Conservation (phyloP, 2,329 filamentous ascomycete species). For the Pyricularia pennisetigena region DNA sequence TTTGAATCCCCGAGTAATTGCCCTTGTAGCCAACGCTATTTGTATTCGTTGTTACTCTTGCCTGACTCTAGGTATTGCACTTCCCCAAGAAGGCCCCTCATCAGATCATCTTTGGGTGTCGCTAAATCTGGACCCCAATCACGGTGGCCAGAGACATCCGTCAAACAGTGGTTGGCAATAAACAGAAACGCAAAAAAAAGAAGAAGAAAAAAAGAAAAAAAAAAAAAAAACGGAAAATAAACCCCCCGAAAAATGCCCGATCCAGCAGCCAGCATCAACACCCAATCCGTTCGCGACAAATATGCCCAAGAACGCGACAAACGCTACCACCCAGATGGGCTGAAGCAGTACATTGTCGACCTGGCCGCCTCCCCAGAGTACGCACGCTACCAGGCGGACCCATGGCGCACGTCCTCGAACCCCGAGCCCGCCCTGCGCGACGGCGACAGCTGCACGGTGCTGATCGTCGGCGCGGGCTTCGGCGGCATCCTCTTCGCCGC, state of each 20-base stretch:
- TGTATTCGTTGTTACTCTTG: not conserved
- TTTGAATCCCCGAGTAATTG: no score
- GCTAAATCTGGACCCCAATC: not conserved
- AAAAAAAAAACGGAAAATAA: not conserved
- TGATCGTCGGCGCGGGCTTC: not conserved
- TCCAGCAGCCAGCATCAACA: no score
- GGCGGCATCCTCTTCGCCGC: not conserved
- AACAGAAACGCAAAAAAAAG: no score
- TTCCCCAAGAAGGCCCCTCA: not conserved
- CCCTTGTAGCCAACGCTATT: not conserved
- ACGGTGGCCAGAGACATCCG: not conserved
- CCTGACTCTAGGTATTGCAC: not conserved
- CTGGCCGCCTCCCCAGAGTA: not conserved
- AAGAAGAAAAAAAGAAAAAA: not conserved
- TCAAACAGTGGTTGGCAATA: not conserved
- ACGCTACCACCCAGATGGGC: not conserved
- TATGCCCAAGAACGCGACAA: not conserved
- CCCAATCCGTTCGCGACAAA: not conserved
- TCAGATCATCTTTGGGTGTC: not conserved
- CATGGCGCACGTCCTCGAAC: not conserved
- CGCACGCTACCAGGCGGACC: not conserved
- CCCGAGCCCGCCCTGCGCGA: not conserved
- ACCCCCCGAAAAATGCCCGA: not conserved
- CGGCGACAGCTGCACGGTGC: not conserved
- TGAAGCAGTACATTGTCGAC: not conserved